Evolutionary conservation across 2,329 filamentous ascomycete species (phyloP).

Genomic region (Stemphylium beticola): DNA sequence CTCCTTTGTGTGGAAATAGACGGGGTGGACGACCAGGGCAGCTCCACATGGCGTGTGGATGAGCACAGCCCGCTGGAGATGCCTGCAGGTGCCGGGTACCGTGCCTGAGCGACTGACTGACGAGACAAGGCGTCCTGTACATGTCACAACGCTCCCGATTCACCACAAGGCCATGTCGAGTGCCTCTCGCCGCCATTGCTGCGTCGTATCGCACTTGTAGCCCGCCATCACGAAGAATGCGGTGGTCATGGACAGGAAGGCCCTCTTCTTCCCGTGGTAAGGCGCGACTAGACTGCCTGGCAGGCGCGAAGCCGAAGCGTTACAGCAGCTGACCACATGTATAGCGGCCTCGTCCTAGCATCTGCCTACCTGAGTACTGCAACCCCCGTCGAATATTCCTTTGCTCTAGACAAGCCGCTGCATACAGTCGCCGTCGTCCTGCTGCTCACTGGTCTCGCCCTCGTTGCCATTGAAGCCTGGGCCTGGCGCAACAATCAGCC

Average conservation of each 20-base stretch:
- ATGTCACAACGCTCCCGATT: conserved; percentile 4
- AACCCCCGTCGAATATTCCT: conserved; percentile 39
- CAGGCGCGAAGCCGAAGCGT: conserved; percentile 5
- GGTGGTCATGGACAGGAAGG: conserved; percentile 45
- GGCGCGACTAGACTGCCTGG: no score
- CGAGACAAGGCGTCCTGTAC: conserved; percentile 11
- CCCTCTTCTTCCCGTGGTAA: conserved; percentile 45
- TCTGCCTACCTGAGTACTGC: conserved; percentile 41
- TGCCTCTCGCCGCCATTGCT: conserved; percentile 25
- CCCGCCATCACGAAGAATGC: conserved; percentile 33
- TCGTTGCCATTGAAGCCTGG: conserved; percentile 38
- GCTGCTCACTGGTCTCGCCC: conserved; percentile 40
- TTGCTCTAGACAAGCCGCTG: conserved; percentile 46
- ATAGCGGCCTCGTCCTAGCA: conserved; percentile 46
- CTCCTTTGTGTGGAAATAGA: no score
- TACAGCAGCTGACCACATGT: conserved; percentile 22
- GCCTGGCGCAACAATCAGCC: conserved; percentile 23
- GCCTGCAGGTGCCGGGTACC: conserved; percentile 10
- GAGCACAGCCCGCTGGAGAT: conserved; percentile 5
- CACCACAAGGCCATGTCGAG: conserved; percentile 25
- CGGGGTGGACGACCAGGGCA: no score
- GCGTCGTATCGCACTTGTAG: conserved; percentile 31
- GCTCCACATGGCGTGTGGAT: conserved; percentile 1
- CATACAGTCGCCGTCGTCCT: conserved; percentile 42
- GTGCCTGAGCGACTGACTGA: conserved; percentile 14